Base-by-base conservation (phyloP, 257 asterid species). In the Petunia axillaris region DNA sequence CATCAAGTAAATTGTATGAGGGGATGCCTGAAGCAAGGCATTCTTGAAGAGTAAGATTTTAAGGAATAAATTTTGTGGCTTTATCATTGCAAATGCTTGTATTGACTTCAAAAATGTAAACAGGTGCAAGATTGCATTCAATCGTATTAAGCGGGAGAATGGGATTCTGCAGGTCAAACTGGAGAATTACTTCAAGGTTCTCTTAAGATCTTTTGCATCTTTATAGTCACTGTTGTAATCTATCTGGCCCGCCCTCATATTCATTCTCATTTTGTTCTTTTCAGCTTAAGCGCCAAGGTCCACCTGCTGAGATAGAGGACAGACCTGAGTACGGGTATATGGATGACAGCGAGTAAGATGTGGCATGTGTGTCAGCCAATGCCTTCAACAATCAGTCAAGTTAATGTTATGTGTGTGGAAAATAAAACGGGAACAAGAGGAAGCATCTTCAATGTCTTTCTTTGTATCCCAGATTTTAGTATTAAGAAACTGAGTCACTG, bases 221-320 rank as follows among this genome's bases (percentile, higher is more conserved):
- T 36, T 36, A 59, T 4, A 1, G 68, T 63, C 68, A 9, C 4
- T 63, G n/a, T 63, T 63, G 6, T 63, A 36, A 36, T 62, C 67
- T 7, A 0, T 14, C 60, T 2, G 6, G 13, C 25, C 15, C 25
- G 13, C 15, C 9, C 3, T 35, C 43, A 25, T 25, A 25, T 25
- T 60, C 43, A 8, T 57, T 63, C 68, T 63, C 68, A 63, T 35
- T 63, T 36, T 63, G n/a, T 15, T 36, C 6, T 1, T 36, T 36
- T 63, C 68, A 63, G 68, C 6, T 8, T 3, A 63, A 14, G 43
- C 35, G 4, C 3, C 68, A 63, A 63, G 43, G n/a, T 63, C 68
- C 68, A 4, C 68, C 68, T 36, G n/a, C 7, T 63, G 68, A 63
- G 68, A 63, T 63, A 36, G n/a, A 63, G 7, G 68, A 63, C 6